These are phyloP conservation scores for Echria macrotheca DNA, from an alignment of 495 filamentous ascomycete genomes.

Conservation along the genomic window DNA sequence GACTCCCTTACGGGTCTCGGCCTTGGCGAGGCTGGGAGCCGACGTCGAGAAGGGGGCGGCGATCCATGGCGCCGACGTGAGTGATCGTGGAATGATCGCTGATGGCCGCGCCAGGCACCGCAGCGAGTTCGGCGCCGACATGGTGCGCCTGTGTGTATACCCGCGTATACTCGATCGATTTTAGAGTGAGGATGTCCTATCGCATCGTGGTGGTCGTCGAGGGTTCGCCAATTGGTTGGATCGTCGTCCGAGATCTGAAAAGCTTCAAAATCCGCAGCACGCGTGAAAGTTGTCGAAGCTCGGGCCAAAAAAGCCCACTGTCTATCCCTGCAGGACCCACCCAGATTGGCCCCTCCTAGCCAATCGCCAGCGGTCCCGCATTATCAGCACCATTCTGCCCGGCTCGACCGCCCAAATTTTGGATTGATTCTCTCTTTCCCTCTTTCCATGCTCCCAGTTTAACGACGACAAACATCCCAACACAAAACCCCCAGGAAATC, in stretches of 20 bases:
- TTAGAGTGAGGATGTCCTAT: conserved; percentile 16
- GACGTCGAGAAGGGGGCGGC: conserved; percentile 31
- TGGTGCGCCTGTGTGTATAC: conserved; percentile 35
- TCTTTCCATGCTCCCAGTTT: too few relatives aligned
- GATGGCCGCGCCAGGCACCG: conserved; percentile 59
- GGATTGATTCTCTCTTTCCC: conserved; percentile 11
- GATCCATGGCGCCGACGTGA: conserved; percentile 9
- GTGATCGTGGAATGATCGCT: conserved; percentile 28
- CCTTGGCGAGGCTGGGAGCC: background rate
- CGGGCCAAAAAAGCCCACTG: conserved; percentile 9
- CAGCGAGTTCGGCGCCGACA: conserved; percentile 66
- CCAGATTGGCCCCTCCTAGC: too few relatives aligned
- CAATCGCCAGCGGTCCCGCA: conserved; percentile 15
- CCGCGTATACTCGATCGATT: conserved; percentile 7
- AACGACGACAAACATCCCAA: too few relatives aligned
- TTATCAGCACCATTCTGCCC: conserved; percentile 15
- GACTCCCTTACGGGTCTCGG: conserved; percentile 24
- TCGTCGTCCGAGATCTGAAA: too few relatives aligned
- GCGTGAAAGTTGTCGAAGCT: conserved; percentile 14
- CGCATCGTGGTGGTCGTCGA: conserved; percentile 23
- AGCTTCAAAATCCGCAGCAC: conserved; percentile 19
- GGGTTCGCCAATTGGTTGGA: conserved; percentile 25
- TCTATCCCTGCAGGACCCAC: too few relatives aligned
- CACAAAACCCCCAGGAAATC: too few relatives aligned
- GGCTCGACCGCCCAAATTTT: conserved; percentile 30